Percentiles rank a stretch among this genome's conserved stretches.
These are phyloP conservation scores for Oidium heveae DNA, from an alignment of 2,329 filamentous ascomycete genomes.

Conservation along the genomic window DNA sequence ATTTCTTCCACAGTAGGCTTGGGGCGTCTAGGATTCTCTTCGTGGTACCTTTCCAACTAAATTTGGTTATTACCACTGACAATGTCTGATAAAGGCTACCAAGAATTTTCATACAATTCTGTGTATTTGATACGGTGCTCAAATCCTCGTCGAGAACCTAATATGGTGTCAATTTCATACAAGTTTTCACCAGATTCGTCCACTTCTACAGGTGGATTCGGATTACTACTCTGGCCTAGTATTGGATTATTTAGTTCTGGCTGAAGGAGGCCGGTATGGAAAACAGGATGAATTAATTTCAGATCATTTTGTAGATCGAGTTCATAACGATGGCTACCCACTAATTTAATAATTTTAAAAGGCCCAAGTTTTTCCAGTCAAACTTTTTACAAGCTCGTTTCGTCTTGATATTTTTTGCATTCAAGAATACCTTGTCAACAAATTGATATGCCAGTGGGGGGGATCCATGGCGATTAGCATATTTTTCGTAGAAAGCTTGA, in stretches of 20 bases:
- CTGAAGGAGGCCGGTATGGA: constrained; percentile 1
- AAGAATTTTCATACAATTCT: background rate
- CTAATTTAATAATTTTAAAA: background rate
- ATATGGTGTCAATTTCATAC: no score
- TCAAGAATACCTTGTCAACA: background rate
- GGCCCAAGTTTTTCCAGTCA: constrained; percentile 1
- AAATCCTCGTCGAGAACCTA: background rate
- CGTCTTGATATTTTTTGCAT: background rate
- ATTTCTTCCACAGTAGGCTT: background rate
- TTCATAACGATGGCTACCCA: background rate
- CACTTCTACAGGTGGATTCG: no score
- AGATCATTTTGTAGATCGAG: background rate
- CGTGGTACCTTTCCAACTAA: background rate
- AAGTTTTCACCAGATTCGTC: no score
- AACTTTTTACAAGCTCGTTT: constrained; percentile 1
- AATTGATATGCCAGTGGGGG: background rate
- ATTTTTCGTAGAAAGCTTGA: background rate
- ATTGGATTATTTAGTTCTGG: background rate
- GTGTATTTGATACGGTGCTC: background rate
- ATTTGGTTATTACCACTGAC: background rate
- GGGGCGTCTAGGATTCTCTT: background rate
- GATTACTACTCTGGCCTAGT: background rate
- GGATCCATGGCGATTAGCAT: background rate
- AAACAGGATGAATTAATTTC: background rate
- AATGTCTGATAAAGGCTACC: background rate